These are phyloP conservation scores for Sabuloglossum arenarium DNA, from an alignment of 495 filamentous ascomycete genomes.

Conservation along the genomic window DNA sequence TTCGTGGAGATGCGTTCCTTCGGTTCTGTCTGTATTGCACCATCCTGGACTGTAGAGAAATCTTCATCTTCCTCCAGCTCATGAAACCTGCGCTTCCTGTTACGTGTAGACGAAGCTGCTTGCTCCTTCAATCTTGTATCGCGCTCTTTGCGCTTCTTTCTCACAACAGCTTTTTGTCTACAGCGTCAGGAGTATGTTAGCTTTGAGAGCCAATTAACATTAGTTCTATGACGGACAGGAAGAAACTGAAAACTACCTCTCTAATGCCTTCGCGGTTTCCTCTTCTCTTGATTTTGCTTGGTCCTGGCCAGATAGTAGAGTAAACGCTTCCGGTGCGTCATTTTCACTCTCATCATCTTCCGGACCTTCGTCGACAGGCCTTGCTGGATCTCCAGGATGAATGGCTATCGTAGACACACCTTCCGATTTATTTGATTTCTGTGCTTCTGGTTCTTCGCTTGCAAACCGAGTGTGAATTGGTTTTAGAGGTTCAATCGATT, in stretches of 20 bases:
- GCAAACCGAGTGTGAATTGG: constrained; percentile 18
- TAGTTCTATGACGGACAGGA: not conserved
- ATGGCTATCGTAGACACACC: not conserved
- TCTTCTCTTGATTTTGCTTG: not conserved
- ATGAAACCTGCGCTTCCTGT: constrained; percentile 1
- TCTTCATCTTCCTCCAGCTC: not conserved
- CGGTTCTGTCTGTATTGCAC: not conserved
- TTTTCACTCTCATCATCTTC: constrained; percentile 24
- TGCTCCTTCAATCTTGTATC: constrained; percentile 27
- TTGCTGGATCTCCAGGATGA: not conserved
- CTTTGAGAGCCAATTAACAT: not conserved
- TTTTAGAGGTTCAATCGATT: not conserved
- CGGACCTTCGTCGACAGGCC: constrained; percentile 13
- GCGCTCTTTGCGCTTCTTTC: constrained; percentile 26
- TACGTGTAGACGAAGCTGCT: constrained; percentile 6
- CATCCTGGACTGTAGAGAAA: not conserved
- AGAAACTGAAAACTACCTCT: constrained; percentile 4
- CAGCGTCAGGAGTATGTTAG: not conserved
- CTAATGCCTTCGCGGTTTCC: constrained; percentile 7
- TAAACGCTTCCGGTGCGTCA: constrained; percentile 29
- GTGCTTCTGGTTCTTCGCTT: constrained; percentile 22
- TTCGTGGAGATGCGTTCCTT: not conserved
- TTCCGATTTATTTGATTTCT: no score
- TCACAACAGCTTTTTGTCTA: constrained; percentile 20
- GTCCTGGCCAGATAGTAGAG: constrained; percentile 8